These are phyloP conservation scores for Paxillus ammoniavirescens DNA, from an alignment of 768 basidiomycete species.

Conservation along the genomic window DNA sequence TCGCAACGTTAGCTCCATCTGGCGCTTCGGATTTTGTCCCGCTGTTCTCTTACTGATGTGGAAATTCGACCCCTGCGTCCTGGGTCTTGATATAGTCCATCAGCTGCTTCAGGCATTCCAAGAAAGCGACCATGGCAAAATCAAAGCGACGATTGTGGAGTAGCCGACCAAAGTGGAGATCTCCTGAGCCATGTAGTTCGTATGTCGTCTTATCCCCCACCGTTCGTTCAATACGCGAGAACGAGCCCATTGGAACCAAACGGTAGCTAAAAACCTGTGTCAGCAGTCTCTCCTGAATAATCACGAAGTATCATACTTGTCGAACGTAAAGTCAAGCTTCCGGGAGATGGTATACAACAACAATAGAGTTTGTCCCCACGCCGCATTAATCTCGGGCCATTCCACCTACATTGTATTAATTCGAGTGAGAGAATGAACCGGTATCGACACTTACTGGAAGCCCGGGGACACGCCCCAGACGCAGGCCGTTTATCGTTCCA, in stretches of 20 bases:
- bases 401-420: conserved; percentile 63
- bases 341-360: conserved; percentile 87
- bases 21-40: not conserved
- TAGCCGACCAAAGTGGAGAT: conserved; percentile 82
- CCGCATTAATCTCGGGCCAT: conserved; percentile 98
- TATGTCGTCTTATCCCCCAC: conserved; percentile 81
- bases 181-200: conserved; percentile 94
- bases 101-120: conserved; percentile 91
- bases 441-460: conserved; percentile 57
- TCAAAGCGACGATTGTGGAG: conserved; percentile 96
- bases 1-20: not conserved
- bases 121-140: conserved; percentile 91
- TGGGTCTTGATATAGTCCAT: conserved; percentile 81
- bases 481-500: conserved; percentile 96
- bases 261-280: conserved; percentile 60
- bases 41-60: conserved; percentile 71
- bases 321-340: conserved; percentile 88
- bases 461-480: conserved; percentile 83
- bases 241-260: conserved; percentile 91
- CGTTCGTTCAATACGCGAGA: conserved; percentile 86
- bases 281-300: conserved; percentile 3
- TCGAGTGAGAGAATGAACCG: conserved; percentile 3
- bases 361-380: conserved; percentile 95
- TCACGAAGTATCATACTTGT: conserved; percentile 53
- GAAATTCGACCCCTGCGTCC: conserved; percentile 72